Percentiles rank a stretch among this genome's conserved stretches.
Conservation (phyloP, 495 filamentous ascomycete species). For the Pyrenula massariospora region DNA sequence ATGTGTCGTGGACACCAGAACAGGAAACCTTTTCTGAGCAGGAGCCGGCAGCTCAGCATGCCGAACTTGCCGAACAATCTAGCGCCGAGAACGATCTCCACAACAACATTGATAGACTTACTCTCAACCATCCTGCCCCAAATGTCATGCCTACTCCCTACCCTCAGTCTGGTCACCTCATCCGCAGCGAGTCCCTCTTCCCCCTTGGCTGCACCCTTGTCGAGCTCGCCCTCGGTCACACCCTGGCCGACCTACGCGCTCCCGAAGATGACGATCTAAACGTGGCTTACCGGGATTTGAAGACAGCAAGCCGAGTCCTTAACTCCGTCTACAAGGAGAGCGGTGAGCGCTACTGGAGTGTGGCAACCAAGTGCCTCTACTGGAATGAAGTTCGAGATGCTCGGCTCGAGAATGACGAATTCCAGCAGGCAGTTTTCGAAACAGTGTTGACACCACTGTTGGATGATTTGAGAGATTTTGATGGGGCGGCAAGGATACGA, state of each 20-base stretch:
- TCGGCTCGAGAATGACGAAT: slow-evolving; percentile 12
- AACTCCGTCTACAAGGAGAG: slow-evolving; percentile 13
- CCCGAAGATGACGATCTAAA: slow-evolving; percentile 11
- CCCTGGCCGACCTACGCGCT: slow-evolving; percentile 9
- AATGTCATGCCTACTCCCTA: no score
- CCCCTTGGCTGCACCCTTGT: slow-evolving; percentile 19
- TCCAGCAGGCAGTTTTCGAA: slow-evolving; percentile 13
- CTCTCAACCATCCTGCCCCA: not conserved
- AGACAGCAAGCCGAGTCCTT: slow-evolving; percentile 16
- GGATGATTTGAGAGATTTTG: slow-evolving; percentile 3
- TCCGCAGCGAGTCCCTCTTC: slow-evolving; percentile 16
- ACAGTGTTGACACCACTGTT: slow-evolving; percentile 7
- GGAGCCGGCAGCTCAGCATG: not conserved
- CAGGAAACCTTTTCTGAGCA: not conserved
- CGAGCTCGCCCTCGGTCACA: slow-evolving; percentile 21
- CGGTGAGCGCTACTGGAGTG: slow-evolving; percentile 16
- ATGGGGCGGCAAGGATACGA: not conserved
- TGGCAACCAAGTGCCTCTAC: slow-evolving; percentile 20
- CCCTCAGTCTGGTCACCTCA: slow-evolving; percentile 1
- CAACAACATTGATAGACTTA: not conserved
- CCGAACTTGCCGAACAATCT: not conserved
- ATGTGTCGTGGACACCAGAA: not conserved
- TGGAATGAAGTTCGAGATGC: slow-evolving; percentile 9
- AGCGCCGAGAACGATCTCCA: not conserved
- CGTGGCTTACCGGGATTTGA: slow-evolving; percentile 10